Evolutionary conservation across 2,329 filamentous ascomycete species (phyloP), one percentile per base, ranked within the genome.

Genomic region (Fusarium dlaminii): DNA sequence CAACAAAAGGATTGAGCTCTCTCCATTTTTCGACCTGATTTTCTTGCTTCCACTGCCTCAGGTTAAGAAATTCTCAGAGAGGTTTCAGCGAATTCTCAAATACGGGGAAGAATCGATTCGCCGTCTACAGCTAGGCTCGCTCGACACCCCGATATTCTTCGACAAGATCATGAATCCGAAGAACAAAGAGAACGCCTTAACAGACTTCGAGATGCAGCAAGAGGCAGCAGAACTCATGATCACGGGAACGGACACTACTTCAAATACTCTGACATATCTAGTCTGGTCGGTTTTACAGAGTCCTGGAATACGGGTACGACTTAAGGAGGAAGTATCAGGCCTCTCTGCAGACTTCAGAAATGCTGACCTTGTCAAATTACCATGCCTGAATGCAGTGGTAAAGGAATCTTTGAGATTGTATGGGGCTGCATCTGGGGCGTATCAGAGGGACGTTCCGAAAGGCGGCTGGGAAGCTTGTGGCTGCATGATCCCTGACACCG

Each of bases 341-440:
- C 24, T 65, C 0, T 5, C 40, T 3, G 18, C 2, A 13, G 22
- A 40, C 8, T 66, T 43, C 5, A 42, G 12, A 22, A 60, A 66
- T 29, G 42, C 42, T 18, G 40, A 64, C 4, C 12, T 64, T 7
- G 29, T 46, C 5, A 39, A 37, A 18, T 10, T 65, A 9, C 7
- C 37, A 8, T 59, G 51, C 32, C n/a, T 72, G 6, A 39, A 51
- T 6, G 58, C 56, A 17, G 52, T 59, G 0, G 42, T 63, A 2
- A 54, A 39, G 10, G 62, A 70, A 3, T 29, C 66, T 2, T 45
- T 72, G 14, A 66, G 69, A 22, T 10, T 72, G 39, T 70, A 67
- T 18, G 66, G 62, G 2, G 52, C 69, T 20, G 66, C 46, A 22
- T 62, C 62, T 5, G 62, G 62, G 2, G 55, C 57, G 22, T 58